Evolutionary conservation across 768 basidiomycete genomes (phyloP).

Genomic region (Agaricus subrufescens): DNA sequence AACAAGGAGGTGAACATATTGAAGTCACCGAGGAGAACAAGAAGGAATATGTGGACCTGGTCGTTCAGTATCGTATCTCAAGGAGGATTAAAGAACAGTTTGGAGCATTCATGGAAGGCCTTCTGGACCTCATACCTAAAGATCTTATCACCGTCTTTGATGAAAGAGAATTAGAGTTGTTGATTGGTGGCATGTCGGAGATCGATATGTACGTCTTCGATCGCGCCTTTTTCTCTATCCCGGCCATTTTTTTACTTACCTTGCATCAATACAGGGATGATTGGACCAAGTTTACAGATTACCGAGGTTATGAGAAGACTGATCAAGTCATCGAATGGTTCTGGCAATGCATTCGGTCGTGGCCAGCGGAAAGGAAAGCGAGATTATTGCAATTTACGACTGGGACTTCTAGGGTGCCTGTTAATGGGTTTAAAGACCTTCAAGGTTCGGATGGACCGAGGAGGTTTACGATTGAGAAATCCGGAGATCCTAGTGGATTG

Average conservation of each 20-base stretch:
- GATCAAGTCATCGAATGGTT: conserved; percentile 94
- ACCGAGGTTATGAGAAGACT: conserved; percentile 81
- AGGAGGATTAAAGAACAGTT: conserved; percentile 82
- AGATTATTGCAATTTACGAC: conserved; percentile 87
- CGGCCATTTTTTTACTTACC: background rate
- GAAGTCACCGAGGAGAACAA: conserved; percentile 74
- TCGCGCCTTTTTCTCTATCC: background rate
- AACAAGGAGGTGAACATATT: conserved; percentile 53
- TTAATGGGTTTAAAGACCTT: conserved; percentile 92
- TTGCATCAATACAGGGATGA: conserved; percentile 53
- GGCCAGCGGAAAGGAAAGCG: conserved; percentile 87
- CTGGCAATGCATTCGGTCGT: conserved; percentile 88
- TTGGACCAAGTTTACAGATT: conserved; percentile 93
- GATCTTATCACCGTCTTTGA: conserved; percentile 89
- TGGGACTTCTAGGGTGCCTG: conserved; percentile 78
- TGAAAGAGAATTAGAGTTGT: conserved; percentile 81
- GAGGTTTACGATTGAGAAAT: conserved; percentile 93
- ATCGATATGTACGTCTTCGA: conserved; percentile 65
- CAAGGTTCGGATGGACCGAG: conserved; percentile 92
- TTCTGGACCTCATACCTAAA: conserved; percentile 78
- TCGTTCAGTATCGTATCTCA: conserved; percentile 82
- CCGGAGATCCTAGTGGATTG: conserved; percentile 81
- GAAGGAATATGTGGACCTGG: conserved; percentile 69
- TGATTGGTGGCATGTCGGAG: conserved; percentile 92
- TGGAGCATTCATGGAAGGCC: conserved; percentile 79